These are phyloP conservation scores for Infundibulicybe gibba DNA, from an alignment of 768 basidiomycete species.

Conservation along the genomic window DNA sequence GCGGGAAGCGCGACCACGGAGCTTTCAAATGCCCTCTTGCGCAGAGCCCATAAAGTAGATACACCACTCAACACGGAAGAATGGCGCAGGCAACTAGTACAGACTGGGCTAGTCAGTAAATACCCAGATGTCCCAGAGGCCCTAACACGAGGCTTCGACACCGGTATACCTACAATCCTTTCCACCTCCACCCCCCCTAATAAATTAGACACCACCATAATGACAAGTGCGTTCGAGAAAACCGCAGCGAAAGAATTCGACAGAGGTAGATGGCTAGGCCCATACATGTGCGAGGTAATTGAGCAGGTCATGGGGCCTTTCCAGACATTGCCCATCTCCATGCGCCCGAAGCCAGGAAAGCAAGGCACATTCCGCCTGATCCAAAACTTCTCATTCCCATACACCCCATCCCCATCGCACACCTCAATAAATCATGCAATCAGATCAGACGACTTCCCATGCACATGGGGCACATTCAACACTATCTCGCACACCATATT, in stretches of 20 bases:
- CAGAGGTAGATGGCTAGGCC: neutral
- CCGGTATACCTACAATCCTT: neutral
- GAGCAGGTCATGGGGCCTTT: neutral
- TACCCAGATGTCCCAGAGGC: neutral
- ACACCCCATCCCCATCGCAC: neutral
- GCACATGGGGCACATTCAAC: neutral
- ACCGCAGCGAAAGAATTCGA: neutral
- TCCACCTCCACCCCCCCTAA: neutral
- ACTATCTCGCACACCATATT: neutral
- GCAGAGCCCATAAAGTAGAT: neutral
- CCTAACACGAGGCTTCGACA: neutral
- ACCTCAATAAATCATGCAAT: neutral
- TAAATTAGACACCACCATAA: neutral
- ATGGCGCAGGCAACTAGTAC: neutral
- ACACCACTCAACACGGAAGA: neutral
- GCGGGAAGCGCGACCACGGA: neutral
- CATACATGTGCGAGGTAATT: neutral
- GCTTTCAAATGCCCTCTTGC: neutral
- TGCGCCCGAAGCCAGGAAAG: neutral
- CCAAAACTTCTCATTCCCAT: neutral
- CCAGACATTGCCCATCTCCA: neutral
- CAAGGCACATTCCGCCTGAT: neutral
- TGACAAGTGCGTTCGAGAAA: conserved; percentile 7
- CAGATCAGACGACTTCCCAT: neutral
- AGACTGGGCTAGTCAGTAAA: neutral